Conservation (phyloP, 768 basidiomycete genomes). For the Tylopilus plumbeoviolaceoides region DNA sequence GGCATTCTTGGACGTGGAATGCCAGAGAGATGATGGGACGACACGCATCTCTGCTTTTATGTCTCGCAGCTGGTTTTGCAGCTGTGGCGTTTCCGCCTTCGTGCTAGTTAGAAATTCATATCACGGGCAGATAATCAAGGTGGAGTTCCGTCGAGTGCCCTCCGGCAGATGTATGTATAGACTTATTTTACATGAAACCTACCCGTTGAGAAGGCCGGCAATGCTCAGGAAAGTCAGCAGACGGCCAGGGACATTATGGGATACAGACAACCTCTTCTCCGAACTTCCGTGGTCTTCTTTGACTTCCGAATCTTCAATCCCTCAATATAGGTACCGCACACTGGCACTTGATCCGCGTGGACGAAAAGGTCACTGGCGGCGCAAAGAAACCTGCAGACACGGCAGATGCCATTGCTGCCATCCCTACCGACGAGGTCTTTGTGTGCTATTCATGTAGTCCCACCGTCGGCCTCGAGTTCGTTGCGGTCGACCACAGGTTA, state of each 20-base stretch:
- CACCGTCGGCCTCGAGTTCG: conserved; percentile 40
- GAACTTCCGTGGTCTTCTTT: no score
- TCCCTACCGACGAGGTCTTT: conserved; percentile 40
- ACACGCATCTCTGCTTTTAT: no score
- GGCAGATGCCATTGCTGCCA: conserved; percentile 33
- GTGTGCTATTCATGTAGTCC: conserved; percentile 39
- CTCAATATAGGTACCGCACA: conserved; percentile 33
- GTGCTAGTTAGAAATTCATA: conserved; percentile 45
- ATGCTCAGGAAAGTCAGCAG: no score
- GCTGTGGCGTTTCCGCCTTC: conserved; percentile 45
- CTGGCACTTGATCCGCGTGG: conserved; percentile 43
- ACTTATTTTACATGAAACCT: no score
- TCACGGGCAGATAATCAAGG: conserved; percentile 34
- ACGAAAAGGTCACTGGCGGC: conserved; percentile 19
- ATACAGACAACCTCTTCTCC: no score
- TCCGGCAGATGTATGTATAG: no score
- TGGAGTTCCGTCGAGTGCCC: no score
- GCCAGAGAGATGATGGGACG: no score
- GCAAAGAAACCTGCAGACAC: conserved; percentile 25
- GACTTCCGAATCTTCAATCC: no score
- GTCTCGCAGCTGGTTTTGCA: conserved; percentile 44
- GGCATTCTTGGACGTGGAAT: no score
- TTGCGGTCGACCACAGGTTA: conserved; percentile 35
- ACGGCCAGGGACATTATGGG: no score
- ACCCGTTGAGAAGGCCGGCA: no score